phyloP scores from a whole-genome alignment of 805 yeast genomes.

The Ogataea nonfermentans region DNA sequence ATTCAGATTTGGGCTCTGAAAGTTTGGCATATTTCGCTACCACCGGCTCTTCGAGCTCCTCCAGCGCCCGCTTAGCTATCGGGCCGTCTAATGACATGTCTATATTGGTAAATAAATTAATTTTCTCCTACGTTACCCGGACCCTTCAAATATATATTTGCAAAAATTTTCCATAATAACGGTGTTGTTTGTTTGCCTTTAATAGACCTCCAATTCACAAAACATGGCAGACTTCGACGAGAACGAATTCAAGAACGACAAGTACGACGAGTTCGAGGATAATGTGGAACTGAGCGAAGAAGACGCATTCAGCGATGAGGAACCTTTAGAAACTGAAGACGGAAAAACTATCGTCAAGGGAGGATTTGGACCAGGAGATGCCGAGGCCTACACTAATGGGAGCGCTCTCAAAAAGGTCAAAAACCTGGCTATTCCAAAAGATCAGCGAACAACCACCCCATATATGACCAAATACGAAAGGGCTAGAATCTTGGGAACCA shows the following conservation, averaged over 20 bases:
- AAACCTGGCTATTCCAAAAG: conserved; percentile 78
- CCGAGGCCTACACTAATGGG: conserved; percentile 29
- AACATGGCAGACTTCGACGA: conserved; percentile 58
- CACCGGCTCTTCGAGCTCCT: background rate
- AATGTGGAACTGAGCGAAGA: conserved; percentile 49
- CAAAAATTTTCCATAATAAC: conserved; percentile 6
- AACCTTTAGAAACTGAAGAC: conserved; percentile 53
- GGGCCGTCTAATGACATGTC: background rate
- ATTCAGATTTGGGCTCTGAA: background rate
- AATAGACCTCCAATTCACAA: conserved; percentile 2
- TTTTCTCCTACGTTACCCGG: conserved; percentile 8
- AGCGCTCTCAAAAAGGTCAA: conserved; percentile 38
- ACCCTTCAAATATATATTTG: background rate
- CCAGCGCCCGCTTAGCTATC: background rate
- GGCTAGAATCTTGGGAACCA: conserved; percentile 95
- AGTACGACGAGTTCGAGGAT: conserved; percentile 79
- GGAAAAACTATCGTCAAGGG: conserved; percentile 74
- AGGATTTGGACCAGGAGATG: conserved; percentile 61
- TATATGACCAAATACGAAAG: conserved; percentile 99
- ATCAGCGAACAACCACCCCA: conserved; percentile 91
- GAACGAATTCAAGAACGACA: conserved; percentile 54
- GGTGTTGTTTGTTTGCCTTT: conserved; percentile 6
- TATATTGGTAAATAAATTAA: background rate
- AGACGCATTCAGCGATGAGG: conserved; percentile 43
- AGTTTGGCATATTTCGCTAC: background rate